A percentile compares a stretch with the other conserved stretches of the same genome.
Evolutionary conservation across 768 basidiomycete genomes (phyloP).

Genomic region (Tephrocybe sp.): DNA sequence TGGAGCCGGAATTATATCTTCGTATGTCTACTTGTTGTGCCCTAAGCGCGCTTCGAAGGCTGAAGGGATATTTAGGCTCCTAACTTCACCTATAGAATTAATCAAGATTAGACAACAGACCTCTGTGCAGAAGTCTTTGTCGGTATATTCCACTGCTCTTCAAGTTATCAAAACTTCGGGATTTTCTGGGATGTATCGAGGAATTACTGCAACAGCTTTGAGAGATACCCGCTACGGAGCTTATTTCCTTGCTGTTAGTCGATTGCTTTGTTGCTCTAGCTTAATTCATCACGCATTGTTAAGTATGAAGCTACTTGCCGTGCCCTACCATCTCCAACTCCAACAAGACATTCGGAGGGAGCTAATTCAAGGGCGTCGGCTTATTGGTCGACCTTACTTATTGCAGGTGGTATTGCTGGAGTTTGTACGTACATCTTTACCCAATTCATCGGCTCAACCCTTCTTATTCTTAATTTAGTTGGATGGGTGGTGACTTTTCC

Average conservation of each 20-base stretch:
- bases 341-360: conserved; percentile 14
- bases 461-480: conserved; percentile 23
- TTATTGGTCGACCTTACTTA: conserved; percentile 55
- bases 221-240: conserved; percentile 83
- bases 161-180: conserved; percentile 56
- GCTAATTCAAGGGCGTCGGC: conserved; percentile 15
- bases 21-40: conserved; percentile 49
- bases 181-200: conserved; percentile 73
- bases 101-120: conserved; percentile 85
- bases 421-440: conserved; percentile 36
- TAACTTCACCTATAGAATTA: conserved; percentile 84
- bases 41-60: neutral
- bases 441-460: no score
- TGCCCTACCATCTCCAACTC: conserved; percentile 22
- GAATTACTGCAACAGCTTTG: conserved; percentile 67
- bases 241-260: conserved; percentile 77
- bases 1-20: conserved; percentile 74
- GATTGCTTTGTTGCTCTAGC: neutral
- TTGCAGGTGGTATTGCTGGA: conserved; percentile 80
- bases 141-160: conserved; percentile 48
- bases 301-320: conserved; percentile 65
- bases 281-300: conserved; percentile 3
- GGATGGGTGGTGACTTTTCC: conserved; percentile 87
- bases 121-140: conserved; percentile 42
- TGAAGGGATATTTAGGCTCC: conserved; percentile 37